Evolutionary conservation across 106 monocot genomes (phyloP), one percentile per base, ranked within the genome.

Genomic region (Dendrobium catenatum): DNA sequence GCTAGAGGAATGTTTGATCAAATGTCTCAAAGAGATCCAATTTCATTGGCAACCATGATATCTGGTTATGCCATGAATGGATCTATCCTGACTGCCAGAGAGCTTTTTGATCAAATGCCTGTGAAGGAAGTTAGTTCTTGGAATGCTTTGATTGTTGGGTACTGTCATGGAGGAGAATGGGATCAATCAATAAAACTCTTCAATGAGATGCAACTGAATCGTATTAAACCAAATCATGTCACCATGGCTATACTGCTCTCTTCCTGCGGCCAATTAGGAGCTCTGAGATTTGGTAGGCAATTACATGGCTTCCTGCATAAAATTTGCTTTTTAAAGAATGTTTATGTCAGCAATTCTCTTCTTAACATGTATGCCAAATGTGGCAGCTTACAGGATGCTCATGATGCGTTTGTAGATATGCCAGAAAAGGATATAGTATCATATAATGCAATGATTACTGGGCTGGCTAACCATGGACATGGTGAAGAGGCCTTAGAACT

Each of bases 311-410:
- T 82, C 78, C 49, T 84, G 54, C 41, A 75, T n/a, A 89, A 89
- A 61, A 13, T 37, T 29, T 76, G 51, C n/a, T 66, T 76, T 54
- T 59, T 72, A n/a, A 78, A 67, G 72, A 82, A 87, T 79, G 33
- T 55, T 56, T 18, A 82, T 74, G 82, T 86, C 1, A 37, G 29
- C 31, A 90, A 88, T 86, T 88, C 90, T 46, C 67, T 90, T 40
- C 67, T 88, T 41, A 88, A 86, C 67, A 88, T 86, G 88, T 91
- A 90, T 82, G 84, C 86, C 29, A 91, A 86, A 82, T 91, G 88
- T 76, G 88, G 88, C 20, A 70, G 61, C 19, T 51, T 86, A 6
- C 19, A 22, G 46, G 84, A 88, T 73, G 84, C 88, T 80, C 61
- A 76, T 37, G 41, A 3, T 78, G 77, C 86, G 56, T 88, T 91